phyloP scores from a whole-genome alignment of 495 filamentous ascomycete genomes.

The Aspergillus bridgeri region DNA sequence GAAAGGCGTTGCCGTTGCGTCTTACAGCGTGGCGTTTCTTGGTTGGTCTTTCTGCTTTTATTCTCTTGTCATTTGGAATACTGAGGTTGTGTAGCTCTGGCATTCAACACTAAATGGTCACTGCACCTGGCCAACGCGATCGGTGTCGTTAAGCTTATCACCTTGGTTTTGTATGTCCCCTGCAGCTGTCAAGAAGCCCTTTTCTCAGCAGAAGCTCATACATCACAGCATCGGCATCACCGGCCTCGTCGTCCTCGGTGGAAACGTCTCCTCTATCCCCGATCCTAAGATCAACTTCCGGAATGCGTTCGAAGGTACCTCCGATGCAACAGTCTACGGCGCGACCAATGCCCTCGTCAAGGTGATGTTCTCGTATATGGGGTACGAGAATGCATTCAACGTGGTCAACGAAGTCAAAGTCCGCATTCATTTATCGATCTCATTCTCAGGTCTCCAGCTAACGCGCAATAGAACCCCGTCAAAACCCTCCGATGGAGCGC shows the following conservation, averaged over 20 bases:
- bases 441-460: background rate
- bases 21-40: slow-evolving; percentile 53
- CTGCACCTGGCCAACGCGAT: slow-evolving; percentile 53
- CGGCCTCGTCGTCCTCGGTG: slow-evolving; percentile 59
- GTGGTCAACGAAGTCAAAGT: slow-evolving; percentile 64
- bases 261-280: slow-evolving; percentile 46
- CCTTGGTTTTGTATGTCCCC: slow-evolving; percentile 50
- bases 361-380: slow-evolving; percentile 61
- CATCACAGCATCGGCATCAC: slow-evolving; percentile 48
- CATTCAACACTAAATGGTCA: slow-evolving; percentile 53
- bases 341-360: slow-evolving; percentile 58
- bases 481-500: slow-evolving; percentile 54
- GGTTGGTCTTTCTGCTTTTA: slow-evolving; percentile 17
- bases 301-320: slow-evolving; percentile 52
- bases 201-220: background rate
- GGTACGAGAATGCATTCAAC: slow-evolving; percentile 61
- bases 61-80: background rate
- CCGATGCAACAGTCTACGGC: slow-evolving; percentile 48
- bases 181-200: background rate
- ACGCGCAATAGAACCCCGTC: slow-evolving; percentile 45
- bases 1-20: slow-evolving; percentile 61
- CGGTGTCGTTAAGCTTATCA: slow-evolving; percentile 52
- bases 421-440: slow-evolving; percentile 10
- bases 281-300: slow-evolving; percentile 56
- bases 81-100: slow-evolving; percentile 33